Base-by-base conservation (phyloP, 768 basidiomycete genomes). In the Hirschioporus abietinus region DNA sequence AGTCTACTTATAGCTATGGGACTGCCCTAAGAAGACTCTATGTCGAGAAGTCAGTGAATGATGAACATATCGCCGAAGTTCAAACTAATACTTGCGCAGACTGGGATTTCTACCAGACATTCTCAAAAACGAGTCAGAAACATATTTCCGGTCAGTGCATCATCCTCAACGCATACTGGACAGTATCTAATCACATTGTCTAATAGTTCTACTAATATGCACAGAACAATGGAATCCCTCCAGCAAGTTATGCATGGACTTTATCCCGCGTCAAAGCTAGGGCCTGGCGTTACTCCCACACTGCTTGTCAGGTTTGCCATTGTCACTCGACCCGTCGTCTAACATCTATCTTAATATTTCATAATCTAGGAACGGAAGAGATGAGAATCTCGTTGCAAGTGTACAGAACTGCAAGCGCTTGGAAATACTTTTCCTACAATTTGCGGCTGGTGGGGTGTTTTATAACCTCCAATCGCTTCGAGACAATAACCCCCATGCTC, bases 161-260 rank as follows among this genome's bases (percentile, higher is more conserved):
- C 58, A 42, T 57, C 20, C 15, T n/a, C 42, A 12, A 20, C 12
- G 4, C 42, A 52, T 52, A 15, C 20, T 52, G 42, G 6, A 1
- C 42, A 15, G 12, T 15, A 12, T 52, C 42, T 52, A 6, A 52
- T 20, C 12, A 52, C 23, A 17, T 5, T 20, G 26, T 9, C 59
- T 34, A 34, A 17, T 64, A 88, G 88, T 61, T 89, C 86, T 18
- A 94, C 92, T 1, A 89, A 91, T 71, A 85, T 94, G 74, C 85
- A 91, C 0, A 81, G 92, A 35, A 93, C 91, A 6, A 86, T 88
- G 18, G 90, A 93, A 70, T 88, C 88, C 0, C 76, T 92, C 20
- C 87, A 90, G 69, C 87, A 93, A 69, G 79, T 93, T 36, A 78
- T 90, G n/a, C 81, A 87, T 63, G 91, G 91, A 1, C 74, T 94